Evolutionary conservation across 768 basidiomycete species (phyloP).

Genomic region (Mycena polygramma): DNA sequence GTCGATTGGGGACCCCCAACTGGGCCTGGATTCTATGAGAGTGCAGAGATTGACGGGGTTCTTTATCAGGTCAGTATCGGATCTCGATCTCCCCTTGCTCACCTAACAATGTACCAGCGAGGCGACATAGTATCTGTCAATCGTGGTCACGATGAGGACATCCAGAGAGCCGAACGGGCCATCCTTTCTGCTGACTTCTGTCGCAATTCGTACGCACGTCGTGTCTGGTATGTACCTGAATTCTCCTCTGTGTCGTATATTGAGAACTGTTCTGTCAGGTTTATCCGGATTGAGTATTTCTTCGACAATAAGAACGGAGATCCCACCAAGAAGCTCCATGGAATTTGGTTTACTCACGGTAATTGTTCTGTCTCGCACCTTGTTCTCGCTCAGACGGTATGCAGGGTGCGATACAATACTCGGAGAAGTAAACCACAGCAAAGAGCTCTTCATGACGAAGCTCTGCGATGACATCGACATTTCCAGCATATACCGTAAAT

Average conservation of each 20-base stretch:
- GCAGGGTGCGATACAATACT: conserved; percentile 23
- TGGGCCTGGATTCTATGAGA: conserved; percentile 6
- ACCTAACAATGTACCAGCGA: conserved; percentile 1
- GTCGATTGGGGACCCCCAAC: conserved; percentile 4
- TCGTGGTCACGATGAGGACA: conserved; percentile 12
- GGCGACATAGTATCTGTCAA: conserved; percentile 29
- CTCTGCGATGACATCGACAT: conserved; percentile 21
- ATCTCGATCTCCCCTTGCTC: neutral
- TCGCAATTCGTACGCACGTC: conserved; percentile 21
- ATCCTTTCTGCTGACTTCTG: neutral
- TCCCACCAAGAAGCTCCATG: conserved; percentile 19
- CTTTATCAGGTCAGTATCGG: conserved; percentile 5
- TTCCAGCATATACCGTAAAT: conserved; percentile 23
- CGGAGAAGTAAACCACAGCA: conserved; percentile 14
- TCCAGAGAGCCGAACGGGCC: conserved; percentile 9
- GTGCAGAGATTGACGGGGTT: conserved; percentile 9
- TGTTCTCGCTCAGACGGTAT: neutral
- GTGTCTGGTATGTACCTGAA: conserved; percentile 18
- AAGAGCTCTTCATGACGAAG: conserved; percentile 24
- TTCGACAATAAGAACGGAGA: conserved; percentile 14
- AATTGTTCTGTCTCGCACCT: neutral
- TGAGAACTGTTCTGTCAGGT: conserved; percentile 9
- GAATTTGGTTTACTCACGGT: conserved; percentile 29
- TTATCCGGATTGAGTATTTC: conserved; percentile 28
- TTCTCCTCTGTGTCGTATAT: neutral